A percentile compares a stretch with the other conserved stretches of the same genome.
Conservation (phyloP, 805 yeast species). For the Debaryomyces tyrocola region DNA sequence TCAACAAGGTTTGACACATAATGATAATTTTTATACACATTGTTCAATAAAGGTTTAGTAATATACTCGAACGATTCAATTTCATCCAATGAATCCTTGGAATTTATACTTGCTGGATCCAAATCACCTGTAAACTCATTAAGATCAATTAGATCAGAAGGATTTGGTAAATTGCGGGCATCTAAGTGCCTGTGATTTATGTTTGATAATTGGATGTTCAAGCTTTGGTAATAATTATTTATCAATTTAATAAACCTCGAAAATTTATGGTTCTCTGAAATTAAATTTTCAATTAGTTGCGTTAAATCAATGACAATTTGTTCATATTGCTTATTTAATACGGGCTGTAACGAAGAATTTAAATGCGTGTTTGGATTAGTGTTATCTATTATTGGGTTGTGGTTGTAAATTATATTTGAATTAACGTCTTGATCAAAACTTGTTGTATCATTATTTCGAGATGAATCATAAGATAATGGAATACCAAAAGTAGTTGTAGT, state of each 20-base stretch:
- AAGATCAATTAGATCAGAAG: conserved; percentile 32
- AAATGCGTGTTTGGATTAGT: conserved; percentile 1
- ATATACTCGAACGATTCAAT: conserved; percentile 36
- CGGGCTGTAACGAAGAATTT: conserved; percentile 8
- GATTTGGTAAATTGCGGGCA: conserved; percentile 22
- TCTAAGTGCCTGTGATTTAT: conserved; percentile 10
- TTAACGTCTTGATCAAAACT: conserved; percentile 11
- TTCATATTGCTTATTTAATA: conserved; percentile 28
- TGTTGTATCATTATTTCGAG: conserved; percentile 2
- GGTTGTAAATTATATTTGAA: conserved; percentile 27
- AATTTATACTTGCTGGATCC: conserved; percentile 11
- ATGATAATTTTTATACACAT: conserved; percentile 35
- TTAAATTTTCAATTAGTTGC: conserved; percentile 33
- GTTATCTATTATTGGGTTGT: conserved; percentile 32
- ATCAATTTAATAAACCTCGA: conserved; percentile 28
- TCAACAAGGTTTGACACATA: conserved; percentile 18
- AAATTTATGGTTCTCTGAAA: conserved; percentile 37
- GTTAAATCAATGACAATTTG: conserved; percentile 32
- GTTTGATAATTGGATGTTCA: conserved; percentile 27
- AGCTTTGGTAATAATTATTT: conserved; percentile 24
- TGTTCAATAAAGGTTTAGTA: conserved; percentile 34
- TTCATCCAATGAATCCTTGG: conserved; percentile 20
- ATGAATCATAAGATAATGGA: conserved; percentile 11
- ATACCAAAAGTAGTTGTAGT: conserved; percentile 27
- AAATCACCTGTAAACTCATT: conserved; percentile 2